Evolutionary conservation across 805 yeast species (phyloP).

Genomic region (Monosporozyma aerobia): DNA sequence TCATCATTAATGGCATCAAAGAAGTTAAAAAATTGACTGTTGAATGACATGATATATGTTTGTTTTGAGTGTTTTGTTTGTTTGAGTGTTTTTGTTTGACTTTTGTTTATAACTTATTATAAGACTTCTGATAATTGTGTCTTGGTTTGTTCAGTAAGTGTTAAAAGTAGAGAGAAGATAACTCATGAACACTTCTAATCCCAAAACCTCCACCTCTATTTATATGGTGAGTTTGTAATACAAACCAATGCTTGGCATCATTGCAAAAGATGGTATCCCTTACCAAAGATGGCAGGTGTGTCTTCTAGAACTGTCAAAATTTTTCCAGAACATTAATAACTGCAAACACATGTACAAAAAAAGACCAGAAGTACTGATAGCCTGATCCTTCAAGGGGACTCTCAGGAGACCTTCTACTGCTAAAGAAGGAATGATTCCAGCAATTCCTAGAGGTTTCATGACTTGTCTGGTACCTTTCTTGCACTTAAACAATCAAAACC

Average conservation of each 20-base stretch:
- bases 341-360: too few species aligned
- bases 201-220: not conserved
- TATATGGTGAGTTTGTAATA: not conserved
- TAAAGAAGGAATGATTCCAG: not conserved
- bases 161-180: not conserved
- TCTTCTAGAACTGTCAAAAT: too few species aligned
- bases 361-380: too few species aligned
- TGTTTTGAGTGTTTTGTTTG: not conserved
- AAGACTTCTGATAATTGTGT: not conserved
- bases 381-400: not conserved
- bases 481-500: not conserved
- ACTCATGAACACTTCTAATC: not conserved
- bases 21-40: conserved; percentile 37
- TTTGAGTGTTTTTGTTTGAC: not conserved
- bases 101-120: not conserved
- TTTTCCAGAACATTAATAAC: not conserved
- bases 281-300: too few species aligned
- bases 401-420: not conserved
- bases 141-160: not conserved
- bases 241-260: too few species aligned
- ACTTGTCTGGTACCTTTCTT: not conserved
- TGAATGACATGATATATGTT: conserved; percentile 23
- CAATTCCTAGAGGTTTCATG: not conserved
- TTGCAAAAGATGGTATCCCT: too few species aligned
- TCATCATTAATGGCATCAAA: conserved; percentile 37